A percentile compares a stretch with the other conserved stretches of the same genome.
phyloP scores from a whole-genome alignment of 805 yeast species.

The Candida tallmaniae region DNA sequence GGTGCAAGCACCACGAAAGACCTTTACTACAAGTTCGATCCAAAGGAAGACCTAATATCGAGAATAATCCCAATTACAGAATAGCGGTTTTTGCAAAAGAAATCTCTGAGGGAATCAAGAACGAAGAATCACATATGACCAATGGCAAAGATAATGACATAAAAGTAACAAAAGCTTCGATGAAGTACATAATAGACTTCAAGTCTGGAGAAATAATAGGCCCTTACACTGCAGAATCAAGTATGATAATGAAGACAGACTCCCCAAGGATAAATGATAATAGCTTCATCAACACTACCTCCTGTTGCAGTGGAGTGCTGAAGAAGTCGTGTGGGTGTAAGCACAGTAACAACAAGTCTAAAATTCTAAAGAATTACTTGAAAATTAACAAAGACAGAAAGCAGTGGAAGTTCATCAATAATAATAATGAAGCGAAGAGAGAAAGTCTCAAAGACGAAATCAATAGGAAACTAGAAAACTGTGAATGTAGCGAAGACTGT shows the following conservation, averaged over 20 bases:
- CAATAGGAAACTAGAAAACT: conserved; percentile 12
- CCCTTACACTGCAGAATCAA: conserved; percentile 22
- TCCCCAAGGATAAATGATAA: conserved; percentile 23
- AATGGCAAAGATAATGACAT: not conserved
- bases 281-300: conserved; percentile 30
- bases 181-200: conserved; percentile 37
- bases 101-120: conserved; percentile 8
- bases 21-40: conserved; percentile 82
- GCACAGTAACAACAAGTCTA: conserved; percentile 28
- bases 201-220: conserved; percentile 35
- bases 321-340: conserved; percentile 28
- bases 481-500: conserved; percentile 35
- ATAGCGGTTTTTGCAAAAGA: conserved; percentile 56
- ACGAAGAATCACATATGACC: not conserved
- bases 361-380: conserved; percentile 30
- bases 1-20: conserved; percentile 76
- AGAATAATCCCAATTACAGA: conserved; percentile 48
- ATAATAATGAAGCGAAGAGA: conserved; percentile 12
- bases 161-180: conserved; percentile 31
- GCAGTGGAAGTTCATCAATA: conserved; percentile 12
- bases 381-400: conserved; percentile 18
- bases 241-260: conserved; percentile 15
- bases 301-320: conserved; percentile 18
- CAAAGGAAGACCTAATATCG: conserved; percentile 80
- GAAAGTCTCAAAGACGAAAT: conserved; percentile 10